Percentiles rank a stretch among this genome's conserved stretches.
phyloP scores from a whole-genome alignment of 306 rosid genomes.

The Hippophae rhamnoides region DNA sequence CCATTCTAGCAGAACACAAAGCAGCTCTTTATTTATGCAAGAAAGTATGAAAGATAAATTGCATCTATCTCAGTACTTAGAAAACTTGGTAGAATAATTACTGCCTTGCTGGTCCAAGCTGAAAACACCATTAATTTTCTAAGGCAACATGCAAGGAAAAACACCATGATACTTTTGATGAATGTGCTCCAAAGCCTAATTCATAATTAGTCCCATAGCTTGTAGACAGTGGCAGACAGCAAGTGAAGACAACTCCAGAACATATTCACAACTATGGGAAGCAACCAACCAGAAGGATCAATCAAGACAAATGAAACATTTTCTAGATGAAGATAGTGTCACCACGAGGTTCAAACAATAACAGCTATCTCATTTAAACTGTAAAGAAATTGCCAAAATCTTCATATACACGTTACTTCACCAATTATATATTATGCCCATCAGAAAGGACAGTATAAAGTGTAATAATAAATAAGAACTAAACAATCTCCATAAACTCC shows the following conservation, averaged over 20 bases:
- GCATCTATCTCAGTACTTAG: constrained; percentile 53
- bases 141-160: constrained; percentile 39
- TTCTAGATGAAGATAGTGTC: constrained; percentile 19
- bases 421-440: constrained; percentile 39
- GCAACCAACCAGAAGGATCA: constrained; percentile 21
- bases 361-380: constrained; percentile 47
- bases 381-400: constrained; percentile 30
- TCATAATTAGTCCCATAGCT: constrained; percentile 38
- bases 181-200: constrained; percentile 63
- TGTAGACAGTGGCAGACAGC: constrained; percentile 32
- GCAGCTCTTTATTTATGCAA: constrained; percentile 64
- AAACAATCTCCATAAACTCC: constrained; percentile 34
- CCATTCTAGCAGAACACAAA: constrained; percentile 60
- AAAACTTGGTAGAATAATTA: constrained; percentile 34
- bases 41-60: constrained; percentile 37
- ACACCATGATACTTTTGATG: constrained; percentile 55
- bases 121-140: constrained; percentile 68
- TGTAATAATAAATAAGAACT: constrained; percentile 30
- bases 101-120: constrained; percentile 41
- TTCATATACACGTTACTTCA: constrained; percentile 23
- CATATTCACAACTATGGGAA: constrained; percentile 45
- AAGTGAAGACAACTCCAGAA: constrained; percentile 38
- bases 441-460: constrained; percentile 25
- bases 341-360: constrained; percentile 31
- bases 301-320: constrained; percentile 29